Conservation (phyloP, 495 filamentous ascomycete genomes). For the Pseudomonodictys pantanalensis region DNA sequence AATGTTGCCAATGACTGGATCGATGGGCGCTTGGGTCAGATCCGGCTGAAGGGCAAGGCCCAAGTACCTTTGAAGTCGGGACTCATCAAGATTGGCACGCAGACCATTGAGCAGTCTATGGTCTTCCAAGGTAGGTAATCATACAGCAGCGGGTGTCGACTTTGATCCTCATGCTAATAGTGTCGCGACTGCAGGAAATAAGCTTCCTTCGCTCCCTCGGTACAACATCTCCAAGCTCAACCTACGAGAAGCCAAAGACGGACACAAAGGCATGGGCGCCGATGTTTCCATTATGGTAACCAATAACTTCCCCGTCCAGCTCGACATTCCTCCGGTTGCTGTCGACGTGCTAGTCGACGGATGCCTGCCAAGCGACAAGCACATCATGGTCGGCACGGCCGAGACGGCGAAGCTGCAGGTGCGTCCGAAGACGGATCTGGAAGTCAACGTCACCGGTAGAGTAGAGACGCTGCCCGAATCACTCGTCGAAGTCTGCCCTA, state of each 20-base stretch:
- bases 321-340: constrained; percentile 71
- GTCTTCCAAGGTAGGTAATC: constrained; percentile 70
- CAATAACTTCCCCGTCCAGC: constrained; percentile 71
- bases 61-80: constrained; percentile 71
- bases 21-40: constrained; percentile 64
- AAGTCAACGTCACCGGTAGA: constrained; percentile 65
- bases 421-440: constrained; percentile 59
- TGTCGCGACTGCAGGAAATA: constrained; percentile 44
- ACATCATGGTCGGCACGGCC: constrained; percentile 74
- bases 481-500: constrained; percentile 69
- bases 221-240: constrained; percentile 76
- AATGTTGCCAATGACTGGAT: constrained; percentile 86
- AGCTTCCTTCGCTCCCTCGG: constrained; percentile 71
- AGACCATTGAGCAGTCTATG: constrained; percentile 66
- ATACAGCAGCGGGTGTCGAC: not conserved
- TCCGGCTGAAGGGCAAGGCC: constrained; percentile 69
- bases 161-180: constrained; percentile 38
- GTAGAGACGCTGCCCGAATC: constrained; percentile 67
- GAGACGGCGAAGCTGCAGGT: constrained; percentile 63
- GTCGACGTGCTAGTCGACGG: constrained; percentile 82
- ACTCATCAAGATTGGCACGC: constrained; percentile 69
- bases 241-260: constrained; percentile 63
- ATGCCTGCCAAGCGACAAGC: constrained; percentile 60
- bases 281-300: constrained; percentile 66
- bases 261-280: constrained; percentile 60